Conservation (phyloP, 805 yeast species). For the Metschnikowia baotianmanensis region DNA sequence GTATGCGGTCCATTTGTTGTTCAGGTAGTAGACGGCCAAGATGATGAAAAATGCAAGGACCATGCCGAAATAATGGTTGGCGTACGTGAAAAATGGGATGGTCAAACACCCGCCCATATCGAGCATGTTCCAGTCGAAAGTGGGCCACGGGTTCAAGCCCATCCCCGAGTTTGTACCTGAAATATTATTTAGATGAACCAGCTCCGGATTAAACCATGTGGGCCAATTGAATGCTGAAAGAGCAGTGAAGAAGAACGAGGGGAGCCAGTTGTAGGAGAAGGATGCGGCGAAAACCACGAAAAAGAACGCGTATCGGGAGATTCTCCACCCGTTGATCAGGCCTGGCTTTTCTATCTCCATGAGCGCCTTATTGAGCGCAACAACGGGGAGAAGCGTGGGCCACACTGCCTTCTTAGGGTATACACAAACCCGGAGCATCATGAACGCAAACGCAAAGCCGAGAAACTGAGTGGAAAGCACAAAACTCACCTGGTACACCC, state of each 20-base stretch:
- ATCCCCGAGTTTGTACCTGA: constrained; percentile 38
- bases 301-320: constrained; percentile 42
- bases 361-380: constrained; percentile 42
- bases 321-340: constrained; percentile 37
- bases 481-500: constrained; percentile 54
- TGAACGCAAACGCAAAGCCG: constrained; percentile 67
- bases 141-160: constrained; percentile 42
- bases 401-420: constrained; percentile 43
- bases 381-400: constrained; percentile 45
- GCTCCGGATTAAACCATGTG: constrained; percentile 41
- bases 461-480: constrained; percentile 56
- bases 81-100: constrained; percentile 43
- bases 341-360: constrained; percentile 29
- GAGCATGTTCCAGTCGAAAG: constrained; percentile 44
- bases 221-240: constrained; percentile 45
- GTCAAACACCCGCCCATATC: constrained; percentile 40
- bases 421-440: constrained; percentile 54
- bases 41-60: constrained; percentile 34
- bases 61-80: constrained; percentile 38
- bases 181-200: constrained; percentile 39
- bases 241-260: constrained; percentile 38
- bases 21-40: constrained; percentile 41
- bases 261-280: constrained; percentile 43
- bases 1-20: constrained; percentile 49
- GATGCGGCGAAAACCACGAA: constrained; percentile 32